phyloP scores from a whole-genome alignment of 2,329 filamentous ascomycete species.

The Dothistroma septosporum region DNA sequence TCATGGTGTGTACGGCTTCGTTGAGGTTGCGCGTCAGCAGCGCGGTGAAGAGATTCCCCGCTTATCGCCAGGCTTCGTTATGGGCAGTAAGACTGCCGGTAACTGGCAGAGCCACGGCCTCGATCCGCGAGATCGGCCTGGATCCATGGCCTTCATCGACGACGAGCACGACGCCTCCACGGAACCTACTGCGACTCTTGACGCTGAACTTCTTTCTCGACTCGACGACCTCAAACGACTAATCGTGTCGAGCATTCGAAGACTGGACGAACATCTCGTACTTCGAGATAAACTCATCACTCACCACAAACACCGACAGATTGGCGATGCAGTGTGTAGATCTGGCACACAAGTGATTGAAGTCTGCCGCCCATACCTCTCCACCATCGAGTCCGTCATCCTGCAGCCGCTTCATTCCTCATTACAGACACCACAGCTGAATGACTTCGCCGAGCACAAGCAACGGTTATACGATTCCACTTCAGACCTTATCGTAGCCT shows the following conservation, averaged over 20 bases:
- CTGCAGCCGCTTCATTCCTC: conserved; percentile 72
- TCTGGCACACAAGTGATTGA: conserved; percentile 78
- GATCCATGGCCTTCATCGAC: conserved; percentile 68
- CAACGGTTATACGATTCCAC: conserved; percentile 91
- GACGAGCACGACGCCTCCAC: conserved; percentile 71
- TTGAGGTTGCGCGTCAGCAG: conserved; percentile 90
- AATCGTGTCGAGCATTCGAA: conserved; percentile 78
- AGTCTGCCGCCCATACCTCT: conserved; percentile 83
- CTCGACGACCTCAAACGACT: conserved; percentile 82
- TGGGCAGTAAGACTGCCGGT: conserved; percentile 76
- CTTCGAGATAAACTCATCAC: conserved; percentile 78
- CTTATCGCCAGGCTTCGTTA: conserved; percentile 88
- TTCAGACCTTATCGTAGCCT: conserved; percentile 80
- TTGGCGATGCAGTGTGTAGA: conserved; percentile 77
- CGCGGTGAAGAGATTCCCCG: conserved; percentile 88
- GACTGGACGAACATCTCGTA: conserved; percentile 77
- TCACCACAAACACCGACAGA: conserved; percentile 68
- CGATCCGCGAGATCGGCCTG: conserved; percentile 62
- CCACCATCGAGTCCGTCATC: conserved; percentile 87
- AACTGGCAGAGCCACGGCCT: conserved; percentile 73
- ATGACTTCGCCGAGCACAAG: conserved; percentile 85
- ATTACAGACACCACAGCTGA: conserved; percentile 77
- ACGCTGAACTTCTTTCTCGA: conserved; percentile 72
- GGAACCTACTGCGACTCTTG: conserved; percentile 71
- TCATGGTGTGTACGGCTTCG: conserved; percentile 90